These are phyloP conservation scores for Galerina marginata DNA, from an alignment of 768 basidiomycete species.

Conservation along the genomic window DNA sequence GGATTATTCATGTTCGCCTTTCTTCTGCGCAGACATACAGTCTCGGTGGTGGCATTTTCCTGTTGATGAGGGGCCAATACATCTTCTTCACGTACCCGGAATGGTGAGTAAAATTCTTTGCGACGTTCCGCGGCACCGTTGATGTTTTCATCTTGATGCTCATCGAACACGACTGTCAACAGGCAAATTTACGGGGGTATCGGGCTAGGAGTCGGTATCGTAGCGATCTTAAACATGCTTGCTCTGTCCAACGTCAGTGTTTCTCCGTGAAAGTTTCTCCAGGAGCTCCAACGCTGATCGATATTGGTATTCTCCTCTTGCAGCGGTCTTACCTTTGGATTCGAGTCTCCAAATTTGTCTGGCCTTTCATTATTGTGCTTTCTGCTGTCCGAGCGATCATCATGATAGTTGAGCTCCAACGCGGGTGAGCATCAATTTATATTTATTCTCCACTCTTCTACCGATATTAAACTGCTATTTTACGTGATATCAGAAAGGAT, in stretches of 20 bases:
- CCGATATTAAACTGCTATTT: constrained; percentile 24
- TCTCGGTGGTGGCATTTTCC: constrained; percentile 66
- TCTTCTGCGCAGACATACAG: constrained; percentile 58
- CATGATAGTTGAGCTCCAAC: constrained; percentile 76
- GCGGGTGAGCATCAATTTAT: constrained; percentile 50
- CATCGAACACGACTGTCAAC: constrained; percentile 1
- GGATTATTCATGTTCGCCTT: constrained; percentile 10
- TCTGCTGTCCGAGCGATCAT: constrained; percentile 67
- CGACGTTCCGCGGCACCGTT: not conserved
- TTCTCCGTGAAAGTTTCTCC: constrained; percentile 23
- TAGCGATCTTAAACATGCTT: constrained; percentile 58
- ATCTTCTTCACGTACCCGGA: constrained; percentile 70
- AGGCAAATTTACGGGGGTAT: constrained; percentile 78
- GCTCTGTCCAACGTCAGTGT: constrained; percentile 68
- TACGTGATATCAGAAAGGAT: constrained; percentile 52
- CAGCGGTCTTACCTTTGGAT: constrained; percentile 76
- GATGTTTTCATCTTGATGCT: not conserved
- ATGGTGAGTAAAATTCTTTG: constrained; percentile 48
- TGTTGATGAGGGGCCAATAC: constrained; percentile 65
- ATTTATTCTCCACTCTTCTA: constrained; percentile 2
- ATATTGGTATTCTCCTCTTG: constrained; percentile 22
- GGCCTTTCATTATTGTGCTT: constrained; percentile 75
- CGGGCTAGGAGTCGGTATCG: constrained; percentile 54
- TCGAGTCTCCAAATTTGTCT: constrained; percentile 65
- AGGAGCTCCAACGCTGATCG: constrained; percentile 20